Conservation (phyloP, 805 yeast species). For the Lipomyces spencermartinsiae region DNA sequence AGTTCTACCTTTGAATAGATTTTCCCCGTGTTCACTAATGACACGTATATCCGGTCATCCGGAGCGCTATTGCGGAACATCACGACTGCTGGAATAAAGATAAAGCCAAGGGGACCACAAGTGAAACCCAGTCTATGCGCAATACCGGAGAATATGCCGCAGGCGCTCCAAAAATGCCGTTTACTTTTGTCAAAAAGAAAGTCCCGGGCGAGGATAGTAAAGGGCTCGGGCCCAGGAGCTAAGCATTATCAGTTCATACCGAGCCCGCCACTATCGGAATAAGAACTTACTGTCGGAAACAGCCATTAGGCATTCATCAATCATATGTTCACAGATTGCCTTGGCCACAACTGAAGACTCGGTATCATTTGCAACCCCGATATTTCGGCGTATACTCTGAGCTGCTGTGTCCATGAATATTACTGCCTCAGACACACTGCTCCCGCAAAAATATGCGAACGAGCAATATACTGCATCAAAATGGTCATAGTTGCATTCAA, state of each 20-base stretch:
- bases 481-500: not conserved
- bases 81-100: constrained; percentile 11
- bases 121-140: constrained; percentile 22
- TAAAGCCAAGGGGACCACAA: constrained; percentile 10
- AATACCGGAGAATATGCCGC: constrained; percentile 27
- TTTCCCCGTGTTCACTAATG: not conserved
- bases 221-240: not conserved
- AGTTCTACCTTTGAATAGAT: not conserved
- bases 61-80: not conserved
- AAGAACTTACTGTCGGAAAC: not conserved
- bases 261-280: not conserved
- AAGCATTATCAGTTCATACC: not conserved
- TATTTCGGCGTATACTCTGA: not conserved
- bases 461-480: constrained; percentile 22
- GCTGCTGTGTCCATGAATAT: constrained; percentile 25
- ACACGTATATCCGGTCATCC: not conserved
- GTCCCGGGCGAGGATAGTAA: not conserved
- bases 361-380: not conserved
- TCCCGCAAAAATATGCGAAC: constrained; percentile 13
- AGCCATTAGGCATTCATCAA: not conserved
- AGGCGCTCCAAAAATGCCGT: constrained; percentile 23
- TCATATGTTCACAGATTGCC: constrained; percentile 3
- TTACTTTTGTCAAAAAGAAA: constrained; percentile 13
- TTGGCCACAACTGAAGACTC: not conserved
- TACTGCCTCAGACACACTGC: constrained; percentile 6